A percentile compares a stretch with the other conserved stretches of the same genome.
Evolutionary conservation across 208 protist species (phyloP).

Genomic region (Crithidia acanthocephali): DNA sequence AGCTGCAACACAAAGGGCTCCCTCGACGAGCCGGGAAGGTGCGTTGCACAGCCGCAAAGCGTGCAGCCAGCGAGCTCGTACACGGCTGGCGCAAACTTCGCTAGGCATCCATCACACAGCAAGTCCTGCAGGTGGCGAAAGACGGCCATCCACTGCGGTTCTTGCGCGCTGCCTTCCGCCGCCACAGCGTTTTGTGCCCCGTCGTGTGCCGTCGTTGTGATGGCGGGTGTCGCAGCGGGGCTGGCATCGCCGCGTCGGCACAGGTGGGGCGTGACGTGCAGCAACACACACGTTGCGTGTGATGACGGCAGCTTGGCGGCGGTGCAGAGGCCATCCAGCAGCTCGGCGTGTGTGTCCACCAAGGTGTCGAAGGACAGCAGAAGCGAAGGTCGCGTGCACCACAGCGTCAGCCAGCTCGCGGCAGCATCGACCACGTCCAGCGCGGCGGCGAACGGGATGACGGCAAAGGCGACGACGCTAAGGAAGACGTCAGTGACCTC

Average conservation of each 20-base stretch:
- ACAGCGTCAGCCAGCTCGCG: slow-evolving; percentile 47
- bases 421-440: slow-evolving; percentile 43
- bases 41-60: slow-evolving; percentile 1
- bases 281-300: slow-evolving; percentile 22
- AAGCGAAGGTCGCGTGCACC: slow-evolving; percentile 44
- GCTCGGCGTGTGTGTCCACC: background rate
- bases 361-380: slow-evolving; percentile 18
- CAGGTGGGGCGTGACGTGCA: slow-evolving; percentile 21
- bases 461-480: slow-evolving; percentile 34
- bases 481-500: slow-evolving; percentile 46
- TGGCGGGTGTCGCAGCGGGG: too few species aligned
- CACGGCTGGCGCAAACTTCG: background rate
- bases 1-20: background rate
- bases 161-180: too few species aligned
- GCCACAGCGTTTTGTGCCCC: too few species aligned
- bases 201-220: too few species aligned
- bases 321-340: slow-evolving; percentile 2
- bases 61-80: slow-evolving; percentile 7
- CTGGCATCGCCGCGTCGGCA: too few species aligned
- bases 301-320: background rate
- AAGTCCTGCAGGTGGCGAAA: slow-evolving; percentile 30
- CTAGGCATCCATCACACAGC: slow-evolving; percentile 7
- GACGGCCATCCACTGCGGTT: slow-evolving; percentile 16
- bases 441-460: slow-evolving; percentile 31
- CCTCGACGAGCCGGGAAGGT: background rate